Conservation (phyloP, 1,284 basidiomycete species). For the Apiotrichum akiyoshidainum region DNA sequence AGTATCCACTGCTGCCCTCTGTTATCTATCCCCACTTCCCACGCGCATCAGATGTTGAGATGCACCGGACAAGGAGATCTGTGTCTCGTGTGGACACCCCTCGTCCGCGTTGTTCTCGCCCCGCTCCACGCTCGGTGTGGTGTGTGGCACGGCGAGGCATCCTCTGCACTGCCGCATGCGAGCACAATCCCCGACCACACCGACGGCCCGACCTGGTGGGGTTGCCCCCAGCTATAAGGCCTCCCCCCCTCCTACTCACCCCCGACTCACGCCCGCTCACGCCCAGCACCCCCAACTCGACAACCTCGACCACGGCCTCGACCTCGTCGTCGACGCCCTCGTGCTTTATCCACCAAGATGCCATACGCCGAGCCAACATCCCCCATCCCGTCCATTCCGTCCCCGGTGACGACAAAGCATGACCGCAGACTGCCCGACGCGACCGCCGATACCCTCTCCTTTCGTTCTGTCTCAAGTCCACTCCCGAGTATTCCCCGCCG, state of each 20-base stretch:
- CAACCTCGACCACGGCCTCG: neutral
- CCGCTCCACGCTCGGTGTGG: neutral
- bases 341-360: slow-evolving; percentile 26
- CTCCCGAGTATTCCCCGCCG: slow-evolving; percentile 46
- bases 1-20: neutral
- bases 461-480: slow-evolving; percentile 22
- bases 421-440: neutral
- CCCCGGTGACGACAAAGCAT: slow-evolving; percentile 24
- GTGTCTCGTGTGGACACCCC: neutral
- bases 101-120: neutral
- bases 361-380: slow-evolving; percentile 48
- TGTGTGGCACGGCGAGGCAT: neutral
- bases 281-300: neutral
- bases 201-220: too few species aligned
- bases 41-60: neutral
- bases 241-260: neutral
- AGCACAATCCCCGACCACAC: too few species aligned
- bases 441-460: neutral
- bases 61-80: neutral
- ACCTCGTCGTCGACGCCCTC: too few species aligned
- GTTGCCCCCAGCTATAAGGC: too few species aligned
- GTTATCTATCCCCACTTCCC: slow-evolving; percentile 2
- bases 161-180: too few species aligned
- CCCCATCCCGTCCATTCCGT: slow-evolving; percentile 31
- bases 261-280: neutral